Evolutionary conservation across 2,329 filamentous ascomycete genomes (phyloP).

Genomic region (Fusarium dlaminii): DNA sequence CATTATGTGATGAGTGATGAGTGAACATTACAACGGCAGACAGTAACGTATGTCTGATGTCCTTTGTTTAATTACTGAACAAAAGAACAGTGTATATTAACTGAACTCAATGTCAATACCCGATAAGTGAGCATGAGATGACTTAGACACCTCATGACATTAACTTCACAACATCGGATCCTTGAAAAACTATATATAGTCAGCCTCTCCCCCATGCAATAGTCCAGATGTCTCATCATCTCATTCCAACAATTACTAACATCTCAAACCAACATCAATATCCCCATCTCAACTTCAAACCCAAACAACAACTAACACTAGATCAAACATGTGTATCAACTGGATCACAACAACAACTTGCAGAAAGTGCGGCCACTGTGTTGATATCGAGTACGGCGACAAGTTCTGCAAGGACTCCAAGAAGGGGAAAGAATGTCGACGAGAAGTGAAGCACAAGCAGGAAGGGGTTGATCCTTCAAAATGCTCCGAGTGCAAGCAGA

Average conservation of each 20-base stretch:
- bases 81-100: not conserved
- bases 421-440: not conserved
- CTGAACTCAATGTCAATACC: not conserved
- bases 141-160: not conserved
- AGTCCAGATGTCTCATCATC: not conserved
- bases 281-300: not conserved
- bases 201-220: too few species aligned
- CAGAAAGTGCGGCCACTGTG: not conserved
- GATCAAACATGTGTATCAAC: slow-evolving; percentile 12
- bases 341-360: not conserved
- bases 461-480: not conserved
- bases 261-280: not conserved
- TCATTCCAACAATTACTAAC: too few species aligned
- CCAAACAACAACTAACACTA: not conserved
- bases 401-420: not conserved
- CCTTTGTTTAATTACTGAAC: not conserved
- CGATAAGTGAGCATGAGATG: not conserved
- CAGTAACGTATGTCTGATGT: not conserved
- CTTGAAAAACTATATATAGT: not conserved
- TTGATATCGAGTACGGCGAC: not conserved
- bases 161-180: not conserved
- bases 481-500: not conserved
- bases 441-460: not conserved
- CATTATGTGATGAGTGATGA: not conserved
- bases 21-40: too few species aligned